Base-by-base conservation (phyloP, 2,329 filamentous ascomycete species). In the Chaetoscypha palmicola region DNA sequence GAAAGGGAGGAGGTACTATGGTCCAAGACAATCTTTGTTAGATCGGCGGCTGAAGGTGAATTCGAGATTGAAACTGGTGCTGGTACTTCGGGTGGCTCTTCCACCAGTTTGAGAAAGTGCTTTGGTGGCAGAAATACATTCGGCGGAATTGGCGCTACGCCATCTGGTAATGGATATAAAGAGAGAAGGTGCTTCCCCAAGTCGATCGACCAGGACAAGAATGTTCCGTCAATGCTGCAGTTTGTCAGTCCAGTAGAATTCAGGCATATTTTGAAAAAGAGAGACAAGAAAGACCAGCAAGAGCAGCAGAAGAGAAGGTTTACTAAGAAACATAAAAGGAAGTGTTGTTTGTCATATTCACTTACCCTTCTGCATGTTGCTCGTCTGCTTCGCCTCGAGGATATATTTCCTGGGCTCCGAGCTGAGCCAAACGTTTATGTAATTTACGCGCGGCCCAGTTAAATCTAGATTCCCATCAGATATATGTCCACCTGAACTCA, bases 391-490 rank as follows among this genome's bases (percentile, higher is more conserved):
- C 92, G 10, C 87, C 92, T 28, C 81, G 72, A 31, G 83, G 78
- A 57, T 85, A 84, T 50, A 92, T 77, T 37, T 87, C 77, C 32
- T 72, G 72, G 2, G 87, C 92, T 1, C 91, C 91, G 1, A 98
- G 76, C 61, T 95, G 89, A 28, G 82, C 64, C 24, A 98, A 70
- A 12, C 92, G 79, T 56, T 89, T 91, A 57, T 89, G 80, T 35
- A 98, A 71, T 65, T 96, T 94, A 38, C 89, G 78, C 35, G 86
- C 85, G 14, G 91, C 89, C 79, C 87, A 95, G 67, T 98, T 98
- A 66, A 88, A 95, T 58, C 85, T 91, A 48, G 11, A 1, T 12
- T 16, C 14, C 14, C 9, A 41, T 51, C 16, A 53, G 45, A 33
- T 38, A 16, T 24, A 12, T 16, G 21, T 12, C 17, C 17, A 21